Conservation (phyloP, 2,329 filamentous ascomycete genomes). For the Nothophoma quercina region DNA sequence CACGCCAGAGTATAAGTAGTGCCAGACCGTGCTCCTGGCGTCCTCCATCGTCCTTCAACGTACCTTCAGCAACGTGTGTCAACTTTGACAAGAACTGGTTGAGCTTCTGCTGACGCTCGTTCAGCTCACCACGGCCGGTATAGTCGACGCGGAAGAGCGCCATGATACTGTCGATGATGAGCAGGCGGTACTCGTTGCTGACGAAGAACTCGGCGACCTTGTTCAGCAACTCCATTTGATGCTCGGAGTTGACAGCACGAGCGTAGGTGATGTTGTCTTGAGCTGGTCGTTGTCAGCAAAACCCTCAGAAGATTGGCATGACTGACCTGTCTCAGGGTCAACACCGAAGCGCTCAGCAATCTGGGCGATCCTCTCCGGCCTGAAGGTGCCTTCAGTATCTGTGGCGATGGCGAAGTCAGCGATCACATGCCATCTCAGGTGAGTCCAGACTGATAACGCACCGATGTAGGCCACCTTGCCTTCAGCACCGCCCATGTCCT, state of each 20-base stretch:
- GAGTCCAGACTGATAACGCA: constrained; percentile 29
- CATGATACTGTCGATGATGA: constrained; percentile 76
- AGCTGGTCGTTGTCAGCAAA: constrained; percentile 63
- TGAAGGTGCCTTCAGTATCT: constrained; percentile 60
- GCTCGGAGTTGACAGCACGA: constrained; percentile 70
- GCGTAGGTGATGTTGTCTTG: constrained; percentile 74
- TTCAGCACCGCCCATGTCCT: constrained; percentile 70
- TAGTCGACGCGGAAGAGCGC: constrained; percentile 74
- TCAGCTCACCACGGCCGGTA: constrained; percentile 70
- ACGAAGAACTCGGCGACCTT: constrained; percentile 67
- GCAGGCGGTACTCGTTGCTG: constrained; percentile 68
- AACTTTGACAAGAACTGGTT: constrained; percentile 70
- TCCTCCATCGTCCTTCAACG: too few species aligned
- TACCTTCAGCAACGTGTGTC: constrained; percentile 70
- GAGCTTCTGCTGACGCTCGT: constrained; percentile 72
- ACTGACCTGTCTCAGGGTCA: constrained; percentile 45
- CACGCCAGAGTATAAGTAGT: too few species aligned
- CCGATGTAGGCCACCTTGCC: constrained; percentile 75
- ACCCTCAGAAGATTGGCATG: not conserved
- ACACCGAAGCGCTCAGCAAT: constrained; percentile 71
- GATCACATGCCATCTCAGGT: not conserved
- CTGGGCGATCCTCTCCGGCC: constrained; percentile 71
- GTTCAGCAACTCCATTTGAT: constrained; percentile 70
- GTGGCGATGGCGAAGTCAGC: constrained; percentile 48
- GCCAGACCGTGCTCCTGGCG: too few species aligned